Conservation (phyloP, 805 yeast species). For the Wickerhamiella siamensis region DNA sequence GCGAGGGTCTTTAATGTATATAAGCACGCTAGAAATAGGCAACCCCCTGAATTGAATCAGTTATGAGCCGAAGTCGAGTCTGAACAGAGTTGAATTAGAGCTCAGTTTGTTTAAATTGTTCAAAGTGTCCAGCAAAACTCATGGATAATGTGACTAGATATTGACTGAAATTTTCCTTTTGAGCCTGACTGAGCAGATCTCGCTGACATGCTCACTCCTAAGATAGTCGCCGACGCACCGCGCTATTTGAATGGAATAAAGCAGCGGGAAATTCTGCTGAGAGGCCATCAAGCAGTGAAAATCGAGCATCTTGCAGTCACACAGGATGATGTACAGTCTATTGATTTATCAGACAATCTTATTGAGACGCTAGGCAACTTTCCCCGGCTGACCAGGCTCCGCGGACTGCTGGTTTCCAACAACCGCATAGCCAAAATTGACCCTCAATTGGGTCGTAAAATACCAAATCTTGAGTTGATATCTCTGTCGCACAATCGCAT, state of each 20-base stretch:
- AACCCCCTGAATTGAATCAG: too few species aligned
- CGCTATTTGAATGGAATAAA: conserved; percentile 30
- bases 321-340: conserved; percentile 33
- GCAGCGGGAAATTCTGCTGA: conserved; percentile 31
- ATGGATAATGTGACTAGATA: too few species aligned
- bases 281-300: conserved; percentile 26
- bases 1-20: conserved; percentile 17
- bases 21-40: not conserved
- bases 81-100: too few species aligned
- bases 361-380: conserved; percentile 39
- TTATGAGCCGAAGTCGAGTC: too few species aligned
- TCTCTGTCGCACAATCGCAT: conserved; percentile 41
- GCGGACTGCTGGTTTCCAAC: conserved; percentile 44
- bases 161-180: too few species aligned
- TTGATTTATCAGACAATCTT: conserved; percentile 69
- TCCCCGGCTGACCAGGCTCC: conserved; percentile 32
- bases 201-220: conserved; percentile 3
- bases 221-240: not conserved
- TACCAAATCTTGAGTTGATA: conserved; percentile 38
- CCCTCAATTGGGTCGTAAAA: conserved; percentile 21
- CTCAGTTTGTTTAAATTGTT: too few species aligned
- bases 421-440: conserved; percentile 41
- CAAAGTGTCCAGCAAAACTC: too few species aligned
- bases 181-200: too few species aligned
- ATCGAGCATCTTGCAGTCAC: conserved; percentile 33